These are phyloP conservation scores for Cladosporium phlei DNA, from an alignment of 2,329 filamentous ascomycete genomes.

Conservation along the genomic window DNA sequence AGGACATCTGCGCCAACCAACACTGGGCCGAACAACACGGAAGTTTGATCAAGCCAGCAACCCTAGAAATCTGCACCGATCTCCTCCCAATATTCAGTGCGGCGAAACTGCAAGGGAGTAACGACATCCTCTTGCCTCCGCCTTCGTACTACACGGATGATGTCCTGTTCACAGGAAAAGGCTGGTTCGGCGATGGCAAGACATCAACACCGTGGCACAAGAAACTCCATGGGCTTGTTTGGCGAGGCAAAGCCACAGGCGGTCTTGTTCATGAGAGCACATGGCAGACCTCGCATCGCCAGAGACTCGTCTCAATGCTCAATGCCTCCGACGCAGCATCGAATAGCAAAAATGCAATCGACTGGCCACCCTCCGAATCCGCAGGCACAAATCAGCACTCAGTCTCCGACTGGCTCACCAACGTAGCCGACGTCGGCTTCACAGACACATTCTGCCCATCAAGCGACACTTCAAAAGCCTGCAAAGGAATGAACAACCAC, in stretches of 20 bases:
- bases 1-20: slow-evolving; percentile 40
- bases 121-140: slow-evolving; percentile 45
- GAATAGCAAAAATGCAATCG: neutral
- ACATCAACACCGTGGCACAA: slow-evolving; percentile 34
- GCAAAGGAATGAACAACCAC: neutral
- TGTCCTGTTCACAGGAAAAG: slow-evolving; percentile 27
- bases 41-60: slow-evolving; percentile 40
- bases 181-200: slow-evolving; percentile 26
- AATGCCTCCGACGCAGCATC: slow-evolving; percentile 50
- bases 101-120: slow-evolving; percentile 43
- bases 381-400: neutral
- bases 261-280: slow-evolving; percentile 45
- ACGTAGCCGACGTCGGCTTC: neutral
- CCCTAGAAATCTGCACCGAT: slow-evolving; percentile 34
- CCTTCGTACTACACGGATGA: slow-evolving; percentile 41
- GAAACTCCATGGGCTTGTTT: slow-evolving; percentile 36
- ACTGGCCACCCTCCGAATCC: neutral
- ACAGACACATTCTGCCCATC: neutral
- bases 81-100: slow-evolving; percentile 44
- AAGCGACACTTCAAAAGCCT: neutral
- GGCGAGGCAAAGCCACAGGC: slow-evolving; percentile 43
- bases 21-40: slow-evolving; percentile 40
- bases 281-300: slow-evolving; percentile 66
- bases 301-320: slow-evolving; percentile 66
- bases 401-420: neutral